Percentiles rank a stretch among this genome's conserved stretches.
These are phyloP conservation scores for Fusarium goolgardi DNA, from an alignment of 2,329 filamentous ascomycete species.

Conservation along the genomic window DNA sequence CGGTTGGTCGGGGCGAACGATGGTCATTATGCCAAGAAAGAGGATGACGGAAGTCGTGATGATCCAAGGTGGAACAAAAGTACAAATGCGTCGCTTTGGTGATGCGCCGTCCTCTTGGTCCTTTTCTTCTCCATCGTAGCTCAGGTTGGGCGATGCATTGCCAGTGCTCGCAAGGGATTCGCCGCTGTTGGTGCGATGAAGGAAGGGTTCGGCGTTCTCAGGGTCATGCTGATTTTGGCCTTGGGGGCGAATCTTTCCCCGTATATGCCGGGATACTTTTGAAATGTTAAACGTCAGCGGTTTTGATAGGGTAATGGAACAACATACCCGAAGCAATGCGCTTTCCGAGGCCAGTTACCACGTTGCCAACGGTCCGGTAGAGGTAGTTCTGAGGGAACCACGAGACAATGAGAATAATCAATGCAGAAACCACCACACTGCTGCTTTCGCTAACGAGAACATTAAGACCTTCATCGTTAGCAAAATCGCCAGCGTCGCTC, in stretches of 20 bases:
- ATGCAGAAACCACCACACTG: constrained; percentile 38
- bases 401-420: constrained; percentile 40
- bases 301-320: neutral
- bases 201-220: constrained; percentile 35
- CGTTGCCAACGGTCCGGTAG: constrained; percentile 38
- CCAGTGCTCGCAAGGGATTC: constrained; percentile 6
- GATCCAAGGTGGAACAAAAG: constrained; percentile 28
- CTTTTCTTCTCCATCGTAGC: constrained; percentile 21
- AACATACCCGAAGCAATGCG: constrained; percentile 43
- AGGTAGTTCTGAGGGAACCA: constrained; percentile 42
- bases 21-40: constrained; percentile 39
- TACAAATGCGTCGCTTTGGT: constrained; percentile 16
- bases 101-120: constrained; percentile 4
- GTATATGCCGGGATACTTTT: constrained; percentile 29
- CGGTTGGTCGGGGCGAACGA: constrained; percentile 45
- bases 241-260: constrained; percentile 31
- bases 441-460: constrained; percentile 47
- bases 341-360: constrained; percentile 33
- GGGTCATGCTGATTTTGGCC: constrained; percentile 29
- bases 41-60: constrained; percentile 21
- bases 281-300: constrained; percentile 8
- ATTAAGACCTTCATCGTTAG: constrained; percentile 47
- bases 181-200: constrained; percentile 20
- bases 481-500: constrained; percentile 47
- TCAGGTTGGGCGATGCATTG: constrained; percentile 14